A percentile compares a stretch with the other conserved stretches of the same genome.
These are phyloP conservation scores for Zygosaccharomyces pseudorouxii DNA, from an alignment of 805 yeast genomes.

Conservation along the genomic window DNA sequence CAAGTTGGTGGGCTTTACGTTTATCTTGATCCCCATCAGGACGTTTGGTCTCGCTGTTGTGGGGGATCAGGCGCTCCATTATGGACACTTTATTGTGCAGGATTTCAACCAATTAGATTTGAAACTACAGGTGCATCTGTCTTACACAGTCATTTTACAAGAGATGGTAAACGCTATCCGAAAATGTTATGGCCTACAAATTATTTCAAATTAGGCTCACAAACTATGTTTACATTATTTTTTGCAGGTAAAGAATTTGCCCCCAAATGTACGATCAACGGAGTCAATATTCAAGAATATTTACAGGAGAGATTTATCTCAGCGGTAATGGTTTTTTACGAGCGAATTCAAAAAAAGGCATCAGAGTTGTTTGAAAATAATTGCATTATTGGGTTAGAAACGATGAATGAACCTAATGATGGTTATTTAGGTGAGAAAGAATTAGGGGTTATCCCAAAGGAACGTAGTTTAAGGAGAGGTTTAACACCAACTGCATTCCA, in stretches of 20 bases:
- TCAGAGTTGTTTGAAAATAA: constrained; percentile 47
- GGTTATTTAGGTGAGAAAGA: constrained; percentile 67
- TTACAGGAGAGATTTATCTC: constrained; percentile 59
- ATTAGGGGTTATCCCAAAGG: constrained; percentile 50
- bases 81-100: constrained; percentile 90
- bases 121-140: constrained; percentile 72
- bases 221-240: constrained; percentile 80
- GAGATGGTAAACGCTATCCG: constrained; percentile 50
- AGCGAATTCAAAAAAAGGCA: constrained; percentile 36
- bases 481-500: constrained; percentile 81
- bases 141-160: constrained; percentile 54
- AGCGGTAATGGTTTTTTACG: constrained; percentile 48
- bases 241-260: constrained; percentile 74
- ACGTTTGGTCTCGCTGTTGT: constrained; percentile 82
- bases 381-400: constrained; percentile 63
- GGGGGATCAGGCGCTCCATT: constrained; percentile 95
- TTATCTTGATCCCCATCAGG: constrained; percentile 87
- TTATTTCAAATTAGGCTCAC: constrained; percentile 67
- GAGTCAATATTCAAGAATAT: constrained; percentile 70
- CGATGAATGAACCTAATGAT: constrained; percentile 77
- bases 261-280: constrained; percentile 70
- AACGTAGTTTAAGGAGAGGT: constrained; percentile 66
- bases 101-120: constrained; percentile 74
- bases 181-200: constrained; percentile 94
- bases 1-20: constrained; percentile 71